Percentiles rank a stretch among this genome's conserved stretches.
Evolutionary conservation across 352 stramenopile genomes (phyloP).

Genomic region (Blastocystis sp.): DNA sequence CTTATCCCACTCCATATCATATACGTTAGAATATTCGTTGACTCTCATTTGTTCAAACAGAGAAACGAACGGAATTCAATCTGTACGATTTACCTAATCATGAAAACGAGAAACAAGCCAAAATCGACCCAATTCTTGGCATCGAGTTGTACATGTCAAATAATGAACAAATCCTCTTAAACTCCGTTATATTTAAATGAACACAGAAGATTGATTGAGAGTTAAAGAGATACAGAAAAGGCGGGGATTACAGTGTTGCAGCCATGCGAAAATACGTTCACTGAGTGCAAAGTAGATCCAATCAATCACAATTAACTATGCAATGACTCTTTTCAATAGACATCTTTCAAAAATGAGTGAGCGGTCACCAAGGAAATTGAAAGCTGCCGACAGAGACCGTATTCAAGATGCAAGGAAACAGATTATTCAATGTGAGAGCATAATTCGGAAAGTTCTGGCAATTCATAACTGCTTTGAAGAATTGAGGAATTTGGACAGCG

Average conservation of each 20-base stretch:
- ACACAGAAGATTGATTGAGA: too few species aligned
- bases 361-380: slow-evolving; percentile 6
- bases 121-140: too few species aligned
- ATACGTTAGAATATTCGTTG: slow-evolving; percentile 47
- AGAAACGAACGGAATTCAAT: not conserved
- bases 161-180: too few species aligned
- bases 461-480: slow-evolving; percentile 27
- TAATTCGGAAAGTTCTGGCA: slow-evolving; percentile 41
- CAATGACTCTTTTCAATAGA: not conserved
- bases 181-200: too few species aligned
- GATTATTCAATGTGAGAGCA: slow-evolving; percentile 40
- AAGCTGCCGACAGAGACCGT: slow-evolving; percentile 8
- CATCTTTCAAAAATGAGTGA: slow-evolving; percentile 40
- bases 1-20: slow-evolving; percentile 21
- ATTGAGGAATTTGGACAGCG: not conserved
- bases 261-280: too few species aligned
- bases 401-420: slow-evolving; percentile 12
- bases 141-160: too few species aligned
- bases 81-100: too few species aligned
- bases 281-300: too few species aligned
- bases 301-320: too few species aligned
- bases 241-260: too few species aligned
- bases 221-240: too few species aligned
- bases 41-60: slow-evolving; percentile 50
- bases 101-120: too few species aligned